Evolutionary conservation across 768 basidiomycete genomes (phyloP).

Genomic region (Kondoa subrosea): DNA sequence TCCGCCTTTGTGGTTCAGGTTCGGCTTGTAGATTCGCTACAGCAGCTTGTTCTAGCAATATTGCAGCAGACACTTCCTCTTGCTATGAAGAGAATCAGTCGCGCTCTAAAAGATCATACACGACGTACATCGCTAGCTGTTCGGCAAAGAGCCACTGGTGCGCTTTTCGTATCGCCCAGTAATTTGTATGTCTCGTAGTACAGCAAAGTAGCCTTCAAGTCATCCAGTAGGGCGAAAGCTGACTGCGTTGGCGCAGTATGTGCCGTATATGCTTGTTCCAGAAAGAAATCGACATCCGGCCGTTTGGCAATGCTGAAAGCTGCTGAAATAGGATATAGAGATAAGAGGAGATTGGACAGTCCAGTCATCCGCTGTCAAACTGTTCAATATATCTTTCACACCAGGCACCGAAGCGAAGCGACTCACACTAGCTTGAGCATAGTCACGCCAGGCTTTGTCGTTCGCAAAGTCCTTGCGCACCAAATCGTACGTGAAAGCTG

Average conservation of each 20-base stretch:
- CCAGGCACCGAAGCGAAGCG: not conserved
- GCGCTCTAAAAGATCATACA: not conserved
- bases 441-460: slow-evolving; percentile 33
- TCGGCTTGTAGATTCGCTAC: slow-evolving; percentile 26
- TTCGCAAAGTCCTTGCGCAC: slow-evolving; percentile 51
- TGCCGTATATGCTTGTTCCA: slow-evolving; percentile 29
- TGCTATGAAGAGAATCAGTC: slow-evolving; percentile 13
- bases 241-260: slow-evolving; percentile 17
- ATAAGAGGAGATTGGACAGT: slow-evolving; percentile 37
- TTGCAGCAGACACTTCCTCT: slow-evolving; percentile 34
- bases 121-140: slow-evolving; percentile 30
- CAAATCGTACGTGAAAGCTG: slow-evolving; percentile 65
- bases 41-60: slow-evolving; percentile 38
- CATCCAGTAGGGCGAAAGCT: slow-evolving; percentile 28
- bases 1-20: slow-evolving; percentile 22
- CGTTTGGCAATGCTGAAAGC: not conserved
- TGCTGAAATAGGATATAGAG: slow-evolving; percentile 22
- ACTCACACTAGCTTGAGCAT: slow-evolving; percentile 55
- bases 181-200: slow-evolving; percentile 32
- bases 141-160: slow-evolving; percentile 29
- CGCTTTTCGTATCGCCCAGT: slow-evolving; percentile 28
- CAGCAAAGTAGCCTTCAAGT: slow-evolving; percentile 30
- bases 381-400: no score
- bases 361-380: slow-evolving; percentile 51
- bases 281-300: slow-evolving; percentile 23